phyloP scores from a whole-genome alignment of 2,329 filamentous ascomycete genomes.

The Ceratocystis albifundus region DNA sequence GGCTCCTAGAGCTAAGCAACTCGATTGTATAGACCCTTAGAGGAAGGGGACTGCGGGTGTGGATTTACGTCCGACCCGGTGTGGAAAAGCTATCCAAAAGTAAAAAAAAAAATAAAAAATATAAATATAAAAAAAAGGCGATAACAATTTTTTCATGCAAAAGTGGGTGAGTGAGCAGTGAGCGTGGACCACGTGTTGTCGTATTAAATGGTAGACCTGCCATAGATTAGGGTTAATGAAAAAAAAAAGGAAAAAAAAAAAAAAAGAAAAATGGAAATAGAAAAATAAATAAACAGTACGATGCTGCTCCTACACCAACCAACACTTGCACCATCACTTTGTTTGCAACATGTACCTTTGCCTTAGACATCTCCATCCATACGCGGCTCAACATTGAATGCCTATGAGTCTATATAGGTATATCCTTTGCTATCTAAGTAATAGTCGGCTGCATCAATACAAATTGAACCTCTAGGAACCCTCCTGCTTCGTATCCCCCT shows the following conservation, averaged over 20 bases:
- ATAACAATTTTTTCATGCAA: neutral
- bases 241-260: neutral
- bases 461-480: neutral
- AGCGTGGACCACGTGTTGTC: neutral
- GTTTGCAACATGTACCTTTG: no score
- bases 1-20: neutral
- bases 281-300: neutral
- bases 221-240: neutral
- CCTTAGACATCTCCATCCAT: no score
- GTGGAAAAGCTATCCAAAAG: conserved; percentile 14
- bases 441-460: neutral
- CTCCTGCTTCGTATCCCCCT: neutral
- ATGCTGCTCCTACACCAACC: neutral
- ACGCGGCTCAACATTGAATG: neutral
- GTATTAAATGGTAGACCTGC: neutral
- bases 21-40: neutral
- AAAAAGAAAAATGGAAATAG: no score
- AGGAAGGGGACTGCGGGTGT: conserved; percentile 16
- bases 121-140: neutral
- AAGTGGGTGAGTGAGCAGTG: neutral
- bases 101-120: no score
- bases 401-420: neutral
- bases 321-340: neutral
- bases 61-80: conserved; percentile 25
- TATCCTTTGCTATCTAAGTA: neutral